A percentile compares a stretch with the other conserved stretches of the same genome.
Evolutionary conservation across 2,329 filamentous ascomycete genomes (phyloP).

Genomic region (Corinectria fuckeliana): DNA sequence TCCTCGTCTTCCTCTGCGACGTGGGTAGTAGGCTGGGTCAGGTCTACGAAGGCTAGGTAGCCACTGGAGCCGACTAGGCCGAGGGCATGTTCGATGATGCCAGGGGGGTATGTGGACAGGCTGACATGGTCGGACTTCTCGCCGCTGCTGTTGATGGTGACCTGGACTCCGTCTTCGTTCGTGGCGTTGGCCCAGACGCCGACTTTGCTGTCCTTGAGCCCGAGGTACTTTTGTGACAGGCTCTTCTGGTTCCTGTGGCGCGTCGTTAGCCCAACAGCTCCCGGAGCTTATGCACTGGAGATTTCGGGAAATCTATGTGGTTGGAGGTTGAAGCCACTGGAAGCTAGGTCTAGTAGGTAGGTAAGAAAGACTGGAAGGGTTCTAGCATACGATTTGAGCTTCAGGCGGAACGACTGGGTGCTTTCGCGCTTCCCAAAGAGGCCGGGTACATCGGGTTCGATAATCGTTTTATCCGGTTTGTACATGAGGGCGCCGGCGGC

Average conservation of each 20-base stretch:
- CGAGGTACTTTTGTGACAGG: conserved; percentile 16
- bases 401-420: conserved; percentile 1
- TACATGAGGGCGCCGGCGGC: neutral
- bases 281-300: neutral
- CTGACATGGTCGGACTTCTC: conserved; percentile 1
- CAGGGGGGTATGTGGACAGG: conserved; percentile 8
- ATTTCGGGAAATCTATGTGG: neutral
- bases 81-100: conserved; percentile 16
- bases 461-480: too few relatives aligned
- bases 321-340: neutral
- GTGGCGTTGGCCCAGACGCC: conserved; percentile 8
- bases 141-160: neutral
- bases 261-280: neutral
- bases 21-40: neutral
- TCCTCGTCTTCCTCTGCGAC: neutral
- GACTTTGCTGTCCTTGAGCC: neutral
- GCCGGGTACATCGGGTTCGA: too few relatives aligned
- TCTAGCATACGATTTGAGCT: conserved; percentile 14
- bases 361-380: too few relatives aligned
- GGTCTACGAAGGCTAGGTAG: conserved; percentile 13
- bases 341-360: neutral
- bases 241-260: neutral
- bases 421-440: neutral
- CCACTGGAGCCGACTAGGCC: conserved; percentile 13
- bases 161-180: neutral